These are phyloP conservation scores for Pisolithus tinctorius DNA, from an alignment of 768 basidiomycete species.

Conservation along the genomic window DNA sequence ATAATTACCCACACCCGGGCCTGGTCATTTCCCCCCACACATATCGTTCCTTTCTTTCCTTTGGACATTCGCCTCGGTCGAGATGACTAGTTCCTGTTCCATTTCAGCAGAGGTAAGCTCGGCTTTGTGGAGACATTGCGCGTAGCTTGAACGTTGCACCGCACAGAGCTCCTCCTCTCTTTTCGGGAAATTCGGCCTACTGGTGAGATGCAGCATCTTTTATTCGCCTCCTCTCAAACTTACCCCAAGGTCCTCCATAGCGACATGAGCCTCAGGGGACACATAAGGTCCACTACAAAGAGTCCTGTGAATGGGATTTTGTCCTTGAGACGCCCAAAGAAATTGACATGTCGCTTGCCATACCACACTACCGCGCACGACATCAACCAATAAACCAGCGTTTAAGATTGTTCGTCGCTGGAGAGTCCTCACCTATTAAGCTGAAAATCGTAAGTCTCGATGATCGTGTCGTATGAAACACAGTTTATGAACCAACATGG, in stretches of 20 bases:
- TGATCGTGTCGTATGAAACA: neutral
- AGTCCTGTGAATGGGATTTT: slow-evolving; percentile 61
- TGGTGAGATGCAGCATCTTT: slow-evolving; percentile 9
- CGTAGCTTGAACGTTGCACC: slow-evolving; percentile 3
- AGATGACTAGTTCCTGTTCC: slow-evolving; percentile 22
- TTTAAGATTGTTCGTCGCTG: slow-evolving; percentile 60
- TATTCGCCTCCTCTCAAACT: neutral
- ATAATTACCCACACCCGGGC: slow-evolving; percentile 3
- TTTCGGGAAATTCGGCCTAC: slow-evolving; percentile 9
- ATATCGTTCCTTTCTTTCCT: neutral
- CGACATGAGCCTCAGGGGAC: slow-evolving; percentile 37
- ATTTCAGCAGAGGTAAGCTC: slow-evolving; percentile 21
- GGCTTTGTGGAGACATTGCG: neutral
- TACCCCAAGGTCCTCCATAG: slow-evolving; percentile 10
- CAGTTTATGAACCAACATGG: neutral
- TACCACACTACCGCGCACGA: slow-evolving; percentile 75
- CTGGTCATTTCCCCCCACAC: neutral
- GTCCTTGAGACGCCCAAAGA: slow-evolving; percentile 46
- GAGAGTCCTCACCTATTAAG: slow-evolving; percentile 48
- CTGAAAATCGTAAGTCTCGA: slow-evolving; percentile 60
- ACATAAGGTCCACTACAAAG: slow-evolving; percentile 59
- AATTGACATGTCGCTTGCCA: slow-evolving; percentile 59
- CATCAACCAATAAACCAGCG: slow-evolving; percentile 67
- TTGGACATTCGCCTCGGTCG: neutral
- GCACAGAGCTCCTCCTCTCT: slow-evolving; percentile 18